A percentile compares a stretch with the other conserved stretches of the same genome.
These are phyloP conservation scores for Globisporangium sylvaticum DNA, from an alignment of 352 stramenopile species.

Conservation along the genomic window DNA sequence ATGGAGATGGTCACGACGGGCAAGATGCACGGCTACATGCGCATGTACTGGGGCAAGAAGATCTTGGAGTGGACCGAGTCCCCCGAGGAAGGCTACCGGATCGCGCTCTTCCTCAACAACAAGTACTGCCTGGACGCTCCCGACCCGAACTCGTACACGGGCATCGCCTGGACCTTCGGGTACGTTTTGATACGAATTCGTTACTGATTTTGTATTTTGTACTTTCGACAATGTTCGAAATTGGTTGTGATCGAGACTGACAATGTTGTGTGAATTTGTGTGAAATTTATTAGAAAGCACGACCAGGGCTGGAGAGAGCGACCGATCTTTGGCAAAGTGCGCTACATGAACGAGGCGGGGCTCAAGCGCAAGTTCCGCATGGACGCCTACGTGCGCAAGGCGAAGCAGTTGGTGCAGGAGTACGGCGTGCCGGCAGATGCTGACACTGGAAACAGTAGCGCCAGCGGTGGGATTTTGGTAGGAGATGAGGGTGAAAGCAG, in stretches of 20 bases:
- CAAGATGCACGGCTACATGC: conserved; percentile 91
- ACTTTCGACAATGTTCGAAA: background rate
- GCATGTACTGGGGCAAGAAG: conserved; percentile 99
- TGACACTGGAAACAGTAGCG: background rate
- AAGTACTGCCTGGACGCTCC: conserved; percentile 97
- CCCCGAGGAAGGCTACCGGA: conserved; percentile 89
- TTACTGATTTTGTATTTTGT: background rate
- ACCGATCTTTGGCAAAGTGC: conserved; percentile 97
- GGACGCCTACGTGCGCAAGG: conserved; percentile 70
- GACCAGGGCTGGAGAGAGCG: conserved; percentile 97
- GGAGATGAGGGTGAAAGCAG: background rate
- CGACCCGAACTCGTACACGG: conserved; percentile 93
- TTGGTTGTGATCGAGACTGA: background rate
- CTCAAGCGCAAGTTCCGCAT: conserved; percentile 99
- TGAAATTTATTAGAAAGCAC: conserved; percentile 75
- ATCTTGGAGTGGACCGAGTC: conserved; percentile 97
- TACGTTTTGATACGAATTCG: conserved; percentile 42
- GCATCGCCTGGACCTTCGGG: conserved; percentile 81
- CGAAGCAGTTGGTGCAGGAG: conserved; percentile 25
- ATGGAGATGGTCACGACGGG: conserved; percentile 92
- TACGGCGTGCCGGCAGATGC: background rate
- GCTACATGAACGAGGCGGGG: conserved; percentile 98
- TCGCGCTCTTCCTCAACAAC: conserved; percentile 97
- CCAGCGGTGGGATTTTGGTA: background rate
- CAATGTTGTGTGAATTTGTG: background rate